Evolutionary conservation across 2,329 filamentous ascomycete species (phyloP).

Genomic region (Colletotrichum sp.): DNA sequence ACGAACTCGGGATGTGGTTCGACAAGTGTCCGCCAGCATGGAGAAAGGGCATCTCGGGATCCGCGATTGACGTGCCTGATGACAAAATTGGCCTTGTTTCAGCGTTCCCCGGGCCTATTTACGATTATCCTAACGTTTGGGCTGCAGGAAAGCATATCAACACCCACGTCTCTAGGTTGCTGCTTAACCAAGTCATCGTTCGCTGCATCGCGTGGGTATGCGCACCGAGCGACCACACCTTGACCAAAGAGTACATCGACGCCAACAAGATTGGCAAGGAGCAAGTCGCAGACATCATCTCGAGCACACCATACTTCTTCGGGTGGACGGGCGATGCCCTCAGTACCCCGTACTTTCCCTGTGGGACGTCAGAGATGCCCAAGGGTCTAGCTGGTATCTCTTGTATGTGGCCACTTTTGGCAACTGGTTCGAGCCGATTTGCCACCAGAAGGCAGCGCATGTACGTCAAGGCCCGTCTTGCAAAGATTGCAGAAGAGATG

Average conservation of each 20-base stretch:
- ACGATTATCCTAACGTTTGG: slow-evolving; percentile 27
- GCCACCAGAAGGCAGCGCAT: slow-evolving; percentile 22
- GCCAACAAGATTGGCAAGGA: slow-evolving; percentile 22
- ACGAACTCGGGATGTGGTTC: slow-evolving; percentile 25
- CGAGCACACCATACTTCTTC: slow-evolving; percentile 27
- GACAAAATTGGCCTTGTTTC: slow-evolving; percentile 16
- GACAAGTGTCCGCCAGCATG: slow-evolving; percentile 24
- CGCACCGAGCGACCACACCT: slow-evolving; percentile 24
- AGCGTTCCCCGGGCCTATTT: slow-evolving; percentile 25
- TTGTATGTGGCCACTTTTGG: slow-evolving; percentile 26
- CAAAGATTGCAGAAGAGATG: slow-evolving; percentile 25
- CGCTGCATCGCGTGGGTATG: slow-evolving; percentile 28
- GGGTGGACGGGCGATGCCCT: slow-evolving; percentile 25
- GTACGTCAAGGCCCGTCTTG: slow-evolving; percentile 24
- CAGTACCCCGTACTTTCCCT: slow-evolving; percentile 27
- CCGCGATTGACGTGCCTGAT: slow-evolving; percentile 20
- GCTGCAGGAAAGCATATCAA: slow-evolving; percentile 28
- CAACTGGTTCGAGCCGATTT: slow-evolving; percentile 26
- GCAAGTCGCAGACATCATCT: slow-evolving; percentile 25
- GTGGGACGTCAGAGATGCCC: slow-evolving; percentile 27
- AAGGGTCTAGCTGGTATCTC: slow-evolving; percentile 26
- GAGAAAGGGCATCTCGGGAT: slow-evolving; percentile 23
- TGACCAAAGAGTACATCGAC: slow-evolving; percentile 25
- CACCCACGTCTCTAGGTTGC: slow-evolving; percentile 25
- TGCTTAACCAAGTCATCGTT: slow-evolving; percentile 25